Evolutionary conservation across 257 asterid genomes (phyloP), one percentile per base, ranked within the genome.

Genomic region (Lycium barbarum): DNA sequence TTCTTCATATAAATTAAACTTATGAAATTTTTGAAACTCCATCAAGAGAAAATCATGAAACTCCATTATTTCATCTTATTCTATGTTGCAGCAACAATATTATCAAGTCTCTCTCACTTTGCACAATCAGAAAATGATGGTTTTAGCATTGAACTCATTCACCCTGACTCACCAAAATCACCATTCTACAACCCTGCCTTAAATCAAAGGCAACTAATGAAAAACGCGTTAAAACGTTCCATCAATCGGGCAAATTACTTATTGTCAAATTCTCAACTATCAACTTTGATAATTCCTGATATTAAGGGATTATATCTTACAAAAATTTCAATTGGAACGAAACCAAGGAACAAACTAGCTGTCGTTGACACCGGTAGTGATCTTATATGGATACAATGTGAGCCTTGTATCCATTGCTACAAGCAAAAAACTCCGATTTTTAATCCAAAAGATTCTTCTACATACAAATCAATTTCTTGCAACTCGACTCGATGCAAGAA

Each of bases 391-490:
- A 59, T 72, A 11, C 86, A 83, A 20, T 83, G 86, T 61, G 33
- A 71, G 13, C 82, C 86, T 40, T 72, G 82, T 61, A 51, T 59
- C 26, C 84, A 65, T 20, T 84, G 83, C 55, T 84, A 8, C 54
- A 4, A 17, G 22, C 76, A 65, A 45, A 5, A 6, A 9, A 9
- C 54, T 4, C 94, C 94, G 3, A 8, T 87, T 1, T 95, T 93
- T 63, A 85, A 78, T 2, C 94, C 95, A 0, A 9, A 3, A 0
- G 40, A 20, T 0, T 95, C 98, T 8, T 89, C 93, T 7, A 89
- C 98, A 0, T 91, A 87, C 86, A 86, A 87, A 65, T 47, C 47
- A 0, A 49, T 87, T n/a, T 6, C 92, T 11, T 95, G 98, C 8
- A 0, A 11, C 8, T 89, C 98, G 7, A n/a, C 0, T 9, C 1